Base-by-base conservation (phyloP, 1,284 basidiomycete genomes). In the Albatrellus sp. region DNA sequence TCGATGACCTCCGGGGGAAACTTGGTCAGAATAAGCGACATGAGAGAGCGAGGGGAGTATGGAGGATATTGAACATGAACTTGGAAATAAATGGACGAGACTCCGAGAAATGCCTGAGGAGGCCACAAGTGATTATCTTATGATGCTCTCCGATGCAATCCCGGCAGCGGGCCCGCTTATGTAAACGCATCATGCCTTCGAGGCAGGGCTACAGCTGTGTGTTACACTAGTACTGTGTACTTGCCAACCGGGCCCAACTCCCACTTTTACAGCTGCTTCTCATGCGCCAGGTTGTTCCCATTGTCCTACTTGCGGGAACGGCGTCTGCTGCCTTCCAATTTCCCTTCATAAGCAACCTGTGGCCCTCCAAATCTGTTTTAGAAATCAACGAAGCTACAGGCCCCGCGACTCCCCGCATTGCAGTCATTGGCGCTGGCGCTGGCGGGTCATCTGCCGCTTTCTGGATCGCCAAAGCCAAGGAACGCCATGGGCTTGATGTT, bases 401-500 rank as follows among this genome's bases (percentile, higher is more conserved):
- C 16, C 37, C 34, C 8, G 40, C 19, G 11, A 19, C 37, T 28
- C 39, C 47, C 14, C 45, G 57, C 39, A 49, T 94, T 49, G 90
- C 90, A 6, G 79, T 94, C 55, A 75, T 94, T 37, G 91, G 91
- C 32, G 89, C 90, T 0, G 91, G 91, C 16, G 87, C 91, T 7
- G 86, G 74, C 7, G 92, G 91, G 2, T 78, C 77, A 9, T 80
- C 85, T 10, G 86, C 90, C 8, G 88, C 91, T 1, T 92, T 89
- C 61, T 92, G 90, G 78, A 73, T 94, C 42, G 66, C 72, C 5
- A 83, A 82, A 54, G 84, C 84, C 12, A 80, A 80, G 54, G 67
- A 81, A 48, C 65, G 83, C 29, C 74, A 71, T 43, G 78, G 75
- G 1, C 58, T 84, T 19, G 69, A 78, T 43, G 64, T 90, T 3